Base-by-base conservation (phyloP, 2,329 filamentous ascomycete genomes). In the Sporothrix curviconia region DNA sequence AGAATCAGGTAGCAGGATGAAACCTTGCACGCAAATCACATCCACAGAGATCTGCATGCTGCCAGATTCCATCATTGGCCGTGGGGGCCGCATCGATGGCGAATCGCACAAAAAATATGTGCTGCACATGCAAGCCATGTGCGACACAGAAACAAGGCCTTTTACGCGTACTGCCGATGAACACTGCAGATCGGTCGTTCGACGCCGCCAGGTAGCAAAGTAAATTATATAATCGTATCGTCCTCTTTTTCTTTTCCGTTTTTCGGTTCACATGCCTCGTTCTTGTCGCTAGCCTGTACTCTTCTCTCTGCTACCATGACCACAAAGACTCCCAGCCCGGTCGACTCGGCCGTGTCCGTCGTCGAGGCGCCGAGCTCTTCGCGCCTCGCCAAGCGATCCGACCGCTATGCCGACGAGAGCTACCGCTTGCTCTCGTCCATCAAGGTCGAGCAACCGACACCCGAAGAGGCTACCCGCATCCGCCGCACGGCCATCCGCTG, bases 351-450 rank as follows among this genome's bases (percentile, higher is more conserved):
- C 36, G 12, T 14, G 9, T 37, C 36, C 7, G 36, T 36, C 9
- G 19, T 30, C 3, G 44, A 36, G 6, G 37, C 9, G 14, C 32
- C n/a, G 19, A 24, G 15, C 37, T 8, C 3, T 4, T n/a, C n/a
- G 15, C 49, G 24, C 22, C 49, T 52, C 12, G 36, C 51, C 3
- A 55, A 55, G 12, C 55, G 57, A 7, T 43, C 50, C 12, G 58
- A 57, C 39, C 50, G 55, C 22, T 55, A 55, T 36, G 55, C 58
- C 22, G 58, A 60, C 36, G 43, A 57, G 39, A 60, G 58, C 17
- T 60, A 60, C 30, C 43, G 57, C 12, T 39, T 60, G n/a, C 44
- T 60, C 11, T 54, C 58, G 2, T 19, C 39, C 12, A 15, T 57
- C 37, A 47, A 57, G 9, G 55, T 60, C 17, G 30, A 57, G 36